Conservation (phyloP, 2,329 filamentous ascomycete species). For the Rhynchosporium secalis region DNA sequence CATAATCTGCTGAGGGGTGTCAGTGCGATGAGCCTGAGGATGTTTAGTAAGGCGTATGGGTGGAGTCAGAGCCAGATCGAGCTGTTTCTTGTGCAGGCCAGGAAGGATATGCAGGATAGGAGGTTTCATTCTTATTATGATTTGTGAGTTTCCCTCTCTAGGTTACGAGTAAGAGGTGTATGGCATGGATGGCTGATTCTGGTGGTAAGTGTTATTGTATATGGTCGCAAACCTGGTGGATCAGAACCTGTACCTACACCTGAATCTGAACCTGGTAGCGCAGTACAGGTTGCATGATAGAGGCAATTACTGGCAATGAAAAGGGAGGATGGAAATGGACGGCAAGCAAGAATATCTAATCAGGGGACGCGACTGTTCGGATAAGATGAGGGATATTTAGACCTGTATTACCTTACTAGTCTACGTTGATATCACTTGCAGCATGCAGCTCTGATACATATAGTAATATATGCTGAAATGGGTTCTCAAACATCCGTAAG, state of each 20-base stretch:
- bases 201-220: constrained; percentile 7
- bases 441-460: too few relatives aligned
- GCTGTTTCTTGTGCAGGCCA: constrained; percentile 30
- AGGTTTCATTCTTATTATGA: constrained; percentile 30
- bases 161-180: background rate
- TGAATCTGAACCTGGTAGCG: background rate
- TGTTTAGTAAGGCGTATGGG: constrained; percentile 27
- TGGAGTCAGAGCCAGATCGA: constrained; percentile 33
- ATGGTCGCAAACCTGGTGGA: constrained; percentile 13
- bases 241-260: too few relatives aligned
- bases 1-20: constrained; percentile 24
- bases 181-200: background rate
- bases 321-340: background rate
- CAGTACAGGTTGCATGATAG: background rate
- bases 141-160: constrained; percentile 18
- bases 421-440: too few relatives aligned
- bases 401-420: too few relatives aligned
- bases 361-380: too few relatives aligned
- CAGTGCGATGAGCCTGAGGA: constrained; percentile 22
- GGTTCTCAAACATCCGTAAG: too few relatives aligned
- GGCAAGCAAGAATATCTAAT: too few relatives aligned
- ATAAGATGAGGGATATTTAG: too few relatives aligned
- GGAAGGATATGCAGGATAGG: constrained; percentile 22
- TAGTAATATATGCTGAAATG: too few relatives aligned
- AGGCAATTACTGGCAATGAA: too few relatives aligned